Evolutionary conservation across 306 rosid genomes (phyloP), one percentile per base, ranked within the genome.

Genomic region (Corylus heterophylla): DNA sequence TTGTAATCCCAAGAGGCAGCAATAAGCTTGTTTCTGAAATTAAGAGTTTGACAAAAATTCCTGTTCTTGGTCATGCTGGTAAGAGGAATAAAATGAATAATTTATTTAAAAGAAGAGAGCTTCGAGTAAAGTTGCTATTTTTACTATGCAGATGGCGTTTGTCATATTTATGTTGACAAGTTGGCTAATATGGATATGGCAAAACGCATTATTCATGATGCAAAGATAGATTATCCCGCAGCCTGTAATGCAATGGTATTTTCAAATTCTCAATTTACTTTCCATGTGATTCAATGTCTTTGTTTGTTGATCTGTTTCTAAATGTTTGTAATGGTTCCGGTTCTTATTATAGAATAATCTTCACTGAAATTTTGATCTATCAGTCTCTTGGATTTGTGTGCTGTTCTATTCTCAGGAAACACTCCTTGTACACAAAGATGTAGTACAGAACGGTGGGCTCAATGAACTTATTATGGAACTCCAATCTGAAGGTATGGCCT

Each of bases 11-110:
- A 35, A 87, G 97, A 89, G 98, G 98, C 81, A 95, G 97, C 52
- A 92, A 88, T 70, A 89, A 85, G 68, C 98, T 95, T 69, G 98
- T 95, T 84, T 89, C 92, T 83, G 89, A 89, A 81, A 91, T 95
- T 82, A 95, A 92, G 85, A 94, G 90, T 39, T 90, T 89, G 8
- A 95, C 98, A 67, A 95, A 88, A 80, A 95, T 95, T 82, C 97
- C 98, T 44, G 97, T 95, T 84, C 98, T 95, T 83, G 98, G 97
- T 75, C 97, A 91, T 76, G 82, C 97, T 39, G 97, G 98, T 95
- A 78, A 82, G 85, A 83, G 37, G 62, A 74, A 18, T 71, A 63
- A 56, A 58, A 66, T 73, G 22, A 54, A 66, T 58, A 49, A 50
- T 31, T 12, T 37, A 49, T 67, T 39, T 54, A 68, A 72, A 69